A percentile compares a stretch with the other conserved stretches of the same genome.
Evolutionary conservation across 2,329 filamentous ascomycete species (phyloP).

Genomic region (Verticillium dahliae): DNA sequence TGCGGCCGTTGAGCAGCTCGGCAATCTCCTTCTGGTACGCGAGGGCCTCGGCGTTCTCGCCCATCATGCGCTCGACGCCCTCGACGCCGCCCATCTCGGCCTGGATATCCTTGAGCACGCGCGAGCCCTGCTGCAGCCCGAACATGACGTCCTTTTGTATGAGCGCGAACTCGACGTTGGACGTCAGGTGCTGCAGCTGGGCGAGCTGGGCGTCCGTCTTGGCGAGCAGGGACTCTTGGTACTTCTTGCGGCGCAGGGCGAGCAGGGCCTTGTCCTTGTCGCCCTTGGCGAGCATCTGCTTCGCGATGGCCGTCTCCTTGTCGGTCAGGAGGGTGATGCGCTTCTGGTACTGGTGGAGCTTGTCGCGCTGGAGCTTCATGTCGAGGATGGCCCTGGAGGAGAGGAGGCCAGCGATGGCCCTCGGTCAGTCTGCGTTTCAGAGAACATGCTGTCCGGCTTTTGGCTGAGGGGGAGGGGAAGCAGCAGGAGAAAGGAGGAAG

Average conservation of each 20-base stretch:
- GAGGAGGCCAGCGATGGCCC: not conserved
- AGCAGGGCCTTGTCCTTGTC: slow-evolving; percentile 79
- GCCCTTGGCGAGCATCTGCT: slow-evolving; percentile 70
- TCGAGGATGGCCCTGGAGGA: slow-evolving; percentile 80
- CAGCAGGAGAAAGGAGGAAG: not conserved
- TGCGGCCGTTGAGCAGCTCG: slow-evolving; percentile 79
- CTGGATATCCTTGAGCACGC: slow-evolving; percentile 85
- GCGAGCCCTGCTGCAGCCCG: slow-evolving; percentile 85
- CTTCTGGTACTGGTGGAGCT: slow-evolving; percentile 91
- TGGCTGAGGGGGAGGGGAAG: not conserved
- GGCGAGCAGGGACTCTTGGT: slow-evolving; percentile 81
- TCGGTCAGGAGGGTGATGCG: slow-evolving; percentile 80
- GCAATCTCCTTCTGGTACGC: slow-evolving; percentile 94
- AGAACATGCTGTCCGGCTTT: too few species aligned
- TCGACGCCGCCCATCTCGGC: slow-evolving; percentile 94
- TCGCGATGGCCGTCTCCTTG: slow-evolving; percentile 81
- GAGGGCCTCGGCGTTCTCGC: slow-evolving; percentile 81
- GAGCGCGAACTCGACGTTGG: slow-evolving; percentile 87
- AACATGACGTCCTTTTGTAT: slow-evolving; percentile 96
- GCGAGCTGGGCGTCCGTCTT: slow-evolving; percentile 94
- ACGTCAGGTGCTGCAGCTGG: slow-evolving; percentile 82
- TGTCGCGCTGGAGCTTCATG: slow-evolving; percentile 96
- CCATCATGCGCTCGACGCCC: slow-evolving; percentile 90
- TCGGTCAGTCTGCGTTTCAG: too few species aligned
- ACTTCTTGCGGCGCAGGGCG: slow-evolving; percentile 90